A percentile compares a stretch with the other conserved stretches of the same genome.
phyloP scores from a whole-genome alignment of 2,329 filamentous ascomycete genomes.

The Tolypocladium album region DNA sequence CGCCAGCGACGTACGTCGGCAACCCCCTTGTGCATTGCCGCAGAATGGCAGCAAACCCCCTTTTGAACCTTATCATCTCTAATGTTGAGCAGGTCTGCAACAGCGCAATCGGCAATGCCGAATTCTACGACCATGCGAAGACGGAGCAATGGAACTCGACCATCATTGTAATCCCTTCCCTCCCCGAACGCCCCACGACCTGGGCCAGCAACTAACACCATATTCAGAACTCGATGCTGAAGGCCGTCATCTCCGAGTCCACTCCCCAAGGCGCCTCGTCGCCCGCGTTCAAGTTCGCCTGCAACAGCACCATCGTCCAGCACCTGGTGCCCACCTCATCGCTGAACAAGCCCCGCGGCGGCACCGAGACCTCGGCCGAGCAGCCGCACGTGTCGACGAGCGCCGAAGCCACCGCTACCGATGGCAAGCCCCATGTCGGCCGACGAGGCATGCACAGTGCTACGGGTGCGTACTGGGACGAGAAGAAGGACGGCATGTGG shows the following conservation, averaged over 20 bases:
- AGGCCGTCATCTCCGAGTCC: conserved; percentile 66
- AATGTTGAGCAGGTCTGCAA: conserved; percentile 63
- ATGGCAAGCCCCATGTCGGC: conserved; percentile 63
- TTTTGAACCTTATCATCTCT: not conserved
- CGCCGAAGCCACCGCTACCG: conserved; percentile 43
- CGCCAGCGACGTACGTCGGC: conserved; percentile 59
- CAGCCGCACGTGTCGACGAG: conserved; percentile 46
- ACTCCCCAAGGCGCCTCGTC: conserved; percentile 44
- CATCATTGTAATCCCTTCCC: conserved; percentile 64
- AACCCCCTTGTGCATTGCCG: not conserved
- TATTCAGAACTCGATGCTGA: conserved; percentile 61
- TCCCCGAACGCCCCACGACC: not conserved
- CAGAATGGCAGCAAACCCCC: not conserved
- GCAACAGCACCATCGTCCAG: conserved; percentile 98
- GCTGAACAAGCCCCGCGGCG: conserved; percentile 47
- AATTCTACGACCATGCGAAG: conserved; percentile 78
- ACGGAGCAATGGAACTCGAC: conserved; percentile 82
- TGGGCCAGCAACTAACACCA: conserved; percentile 5
- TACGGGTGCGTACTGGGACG: conserved; percentile 80
- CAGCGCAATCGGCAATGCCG: conserved; percentile 59
- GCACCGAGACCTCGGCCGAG: conserved; percentile 35
- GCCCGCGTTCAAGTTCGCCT: conserved; percentile 80
- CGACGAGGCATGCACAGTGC: conserved; percentile 85
- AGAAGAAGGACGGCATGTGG: conserved; percentile 85
- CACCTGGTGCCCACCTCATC: conserved; percentile 64